Percentiles rank a stretch among this genome's conserved stretches.
phyloP scores from a whole-genome alignment of 2,329 filamentous ascomycete species.

The Fonsecaea monophora region DNA sequence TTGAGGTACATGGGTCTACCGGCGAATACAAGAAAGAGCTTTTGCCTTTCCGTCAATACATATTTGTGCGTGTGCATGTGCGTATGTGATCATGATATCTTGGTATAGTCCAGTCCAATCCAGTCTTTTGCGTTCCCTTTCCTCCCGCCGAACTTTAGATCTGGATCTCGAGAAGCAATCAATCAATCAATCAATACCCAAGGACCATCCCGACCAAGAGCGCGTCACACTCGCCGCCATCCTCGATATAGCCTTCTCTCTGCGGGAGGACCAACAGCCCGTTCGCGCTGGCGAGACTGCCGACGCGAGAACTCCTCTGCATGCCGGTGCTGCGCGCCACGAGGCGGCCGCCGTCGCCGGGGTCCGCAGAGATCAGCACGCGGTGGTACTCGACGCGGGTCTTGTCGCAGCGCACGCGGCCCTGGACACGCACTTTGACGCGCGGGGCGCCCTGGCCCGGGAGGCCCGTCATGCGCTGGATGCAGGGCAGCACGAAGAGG shows the following conservation, averaged over 20 bases:
- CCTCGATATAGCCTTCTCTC: constrained; percentile 67
- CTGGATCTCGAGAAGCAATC: too few species aligned
- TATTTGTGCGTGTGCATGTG: too few species aligned
- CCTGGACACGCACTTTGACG: constrained; percentile 71
- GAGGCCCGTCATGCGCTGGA: constrained; percentile 71
- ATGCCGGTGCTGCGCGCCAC: constrained; percentile 83
- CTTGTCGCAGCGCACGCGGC: constrained; percentile 74
- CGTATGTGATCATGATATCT: too few species aligned
- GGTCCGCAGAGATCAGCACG: constrained; percentile 69
- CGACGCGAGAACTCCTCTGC: constrained; percentile 87
- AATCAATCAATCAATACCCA: constrained; percentile 32
- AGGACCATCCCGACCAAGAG: constrained; percentile 72
- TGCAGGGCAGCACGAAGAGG: constrained; percentile 86
- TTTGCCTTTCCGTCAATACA: not conserved
- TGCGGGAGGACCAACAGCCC: constrained; percentile 73
- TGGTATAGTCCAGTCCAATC: too few species aligned
- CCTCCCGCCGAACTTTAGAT: too few species aligned
- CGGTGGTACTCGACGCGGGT: constrained; percentile 86
- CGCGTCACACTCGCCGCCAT: constrained; percentile 76
- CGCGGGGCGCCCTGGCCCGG: constrained; percentile 67
- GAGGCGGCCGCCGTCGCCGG: constrained; percentile 63
- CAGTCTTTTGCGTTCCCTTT: too few species aligned
- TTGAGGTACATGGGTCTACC: not conserved
- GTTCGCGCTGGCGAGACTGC: constrained; percentile 88
- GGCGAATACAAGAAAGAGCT: not conserved